Conservation (phyloP, 768 basidiomycete genomes). For the Termitomyces bulborhizus region DNA sequence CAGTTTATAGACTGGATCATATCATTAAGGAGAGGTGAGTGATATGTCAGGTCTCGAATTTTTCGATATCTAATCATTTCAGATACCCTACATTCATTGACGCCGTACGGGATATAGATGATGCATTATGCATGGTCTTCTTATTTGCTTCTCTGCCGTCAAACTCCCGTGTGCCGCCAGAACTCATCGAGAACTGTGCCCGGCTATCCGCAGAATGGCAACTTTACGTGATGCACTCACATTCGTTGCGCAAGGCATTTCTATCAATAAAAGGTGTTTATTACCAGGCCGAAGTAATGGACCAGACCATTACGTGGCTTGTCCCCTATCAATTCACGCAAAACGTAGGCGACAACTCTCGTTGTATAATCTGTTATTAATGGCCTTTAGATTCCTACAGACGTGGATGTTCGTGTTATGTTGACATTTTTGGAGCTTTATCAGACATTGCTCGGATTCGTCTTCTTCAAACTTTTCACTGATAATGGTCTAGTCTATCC, state of each 20-base stretch:
- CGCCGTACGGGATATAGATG: conserved; percentile 93
- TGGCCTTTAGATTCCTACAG: conserved; percentile 68
- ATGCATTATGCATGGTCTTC: conserved; percentile 92
- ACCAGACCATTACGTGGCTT: conserved; percentile 91
- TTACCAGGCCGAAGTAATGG: conserved; percentile 94
- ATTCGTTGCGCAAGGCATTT: conserved; percentile 83
- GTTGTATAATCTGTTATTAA: conserved; percentile 4
- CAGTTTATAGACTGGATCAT: conserved; percentile 88
- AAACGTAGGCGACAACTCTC: conserved; percentile 48
- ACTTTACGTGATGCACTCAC: conserved; percentile 87
- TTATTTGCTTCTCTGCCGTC: conserved; percentile 90
- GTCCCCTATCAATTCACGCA: conserved; percentile 98
- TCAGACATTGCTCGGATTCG: conserved; percentile 92
- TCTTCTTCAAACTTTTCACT: conserved; percentile 97
- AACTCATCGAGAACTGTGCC: conserved; percentile 85
- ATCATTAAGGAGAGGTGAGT: conserved; percentile 93
- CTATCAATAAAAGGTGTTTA: conserved; percentile 97
- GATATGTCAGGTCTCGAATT: background rate
- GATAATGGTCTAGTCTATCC: conserved; percentile 91
- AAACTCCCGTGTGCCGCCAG: conserved; percentile 71
- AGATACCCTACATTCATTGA: conserved; percentile 98
- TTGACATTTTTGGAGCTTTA: conserved; percentile 97
- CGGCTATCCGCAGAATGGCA: conserved; percentile 95
- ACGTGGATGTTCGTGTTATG: conserved; percentile 98
- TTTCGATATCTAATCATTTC: conserved; percentile 7